A percentile compares a stretch with the other conserved stretches of the same genome.
phyloP scores from a whole-genome alignment of 805 yeast species.

The Yamadazyma laniorum region DNA sequence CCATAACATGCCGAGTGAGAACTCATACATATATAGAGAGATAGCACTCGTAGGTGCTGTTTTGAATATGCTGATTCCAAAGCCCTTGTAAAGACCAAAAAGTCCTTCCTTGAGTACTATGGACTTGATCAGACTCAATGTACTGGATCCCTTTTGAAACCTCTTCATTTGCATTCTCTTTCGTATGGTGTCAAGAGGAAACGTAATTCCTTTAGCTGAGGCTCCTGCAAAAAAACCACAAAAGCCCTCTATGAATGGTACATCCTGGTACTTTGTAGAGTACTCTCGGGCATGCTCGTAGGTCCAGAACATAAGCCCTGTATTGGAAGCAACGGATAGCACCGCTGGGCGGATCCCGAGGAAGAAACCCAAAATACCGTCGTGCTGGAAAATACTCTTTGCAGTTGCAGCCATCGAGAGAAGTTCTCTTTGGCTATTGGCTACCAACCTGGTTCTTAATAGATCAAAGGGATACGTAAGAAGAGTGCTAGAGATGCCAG shows the following conservation, averaged over 20 bases:
- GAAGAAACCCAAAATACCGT: slow-evolving; percentile 48
- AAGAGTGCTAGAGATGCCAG: slow-evolving; percentile 74
- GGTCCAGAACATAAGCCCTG: slow-evolving; percentile 73
- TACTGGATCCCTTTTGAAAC: background rate
- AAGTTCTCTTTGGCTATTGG: slow-evolving; percentile 44
- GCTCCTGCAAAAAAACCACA: slow-evolving; percentile 79
- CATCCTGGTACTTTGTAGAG: slow-evolving; percentile 20
- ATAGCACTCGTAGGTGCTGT: slow-evolving; percentile 78
- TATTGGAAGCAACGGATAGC: slow-evolving; percentile 62
- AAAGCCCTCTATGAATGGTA: slow-evolving; percentile 49
- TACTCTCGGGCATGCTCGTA: slow-evolving; percentile 54
- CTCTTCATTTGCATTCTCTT: slow-evolving; percentile 66
- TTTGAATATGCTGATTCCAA: slow-evolving; percentile 66
- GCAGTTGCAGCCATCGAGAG: slow-evolving; percentile 34
- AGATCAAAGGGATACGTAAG: slow-evolving; percentile 87
- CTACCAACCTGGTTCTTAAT: slow-evolving; percentile 83
- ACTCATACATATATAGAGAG: slow-evolving; percentile 65
- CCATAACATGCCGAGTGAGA: slow-evolving; percentile 17
- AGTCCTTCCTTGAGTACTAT: slow-evolving; percentile 59
- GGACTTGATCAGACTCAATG: slow-evolving; percentile 25
- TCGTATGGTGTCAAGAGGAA: slow-evolving; percentile 83
- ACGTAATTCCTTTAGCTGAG: slow-evolving; percentile 66
- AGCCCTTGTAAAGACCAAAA: slow-evolving; percentile 72
- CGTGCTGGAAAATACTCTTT: slow-evolving; percentile 23
- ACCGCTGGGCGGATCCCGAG: slow-evolving; percentile 52